These are phyloP conservation scores for Erythrobasidium yunnanense DNA, from an alignment of 768 basidiomycete genomes.

Conservation along the genomic window DNA sequence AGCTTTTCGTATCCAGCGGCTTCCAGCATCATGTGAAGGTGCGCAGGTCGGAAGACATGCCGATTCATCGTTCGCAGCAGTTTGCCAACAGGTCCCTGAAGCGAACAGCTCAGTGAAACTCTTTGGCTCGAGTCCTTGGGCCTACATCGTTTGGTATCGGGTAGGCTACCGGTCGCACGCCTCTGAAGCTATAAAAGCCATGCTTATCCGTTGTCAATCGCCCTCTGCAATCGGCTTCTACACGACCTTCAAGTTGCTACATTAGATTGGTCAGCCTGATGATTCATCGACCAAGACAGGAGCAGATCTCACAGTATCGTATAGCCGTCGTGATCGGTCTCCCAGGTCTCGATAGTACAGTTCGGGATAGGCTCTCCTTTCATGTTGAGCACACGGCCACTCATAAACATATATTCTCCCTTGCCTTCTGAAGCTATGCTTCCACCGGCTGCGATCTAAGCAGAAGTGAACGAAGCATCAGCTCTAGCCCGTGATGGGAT, in stretches of 20 bases:
- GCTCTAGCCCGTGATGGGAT: not conserved
- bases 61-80: slow-evolving; percentile 51
- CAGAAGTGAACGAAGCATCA: no score
- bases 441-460: slow-evolving; percentile 48
- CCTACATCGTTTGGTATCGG: slow-evolving; percentile 33
- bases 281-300: not conserved
- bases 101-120: not conserved
- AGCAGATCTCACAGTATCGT: slow-evolving; percentile 31
- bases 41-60: slow-evolving; percentile 68
- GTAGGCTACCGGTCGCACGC: slow-evolving; percentile 32
- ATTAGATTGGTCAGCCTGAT: not conserved
- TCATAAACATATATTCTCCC: slow-evolving; percentile 67
- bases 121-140: not conserved
- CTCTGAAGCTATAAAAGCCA: slow-evolving; percentile 35
- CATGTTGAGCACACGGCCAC: not conserved
- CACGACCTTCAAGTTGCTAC: slow-evolving; percentile 30
- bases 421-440: slow-evolving; percentile 78
- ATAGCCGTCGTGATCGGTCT: slow-evolving; percentile 45
- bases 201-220: slow-evolving; percentile 29
- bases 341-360: slow-evolving; percentile 44
- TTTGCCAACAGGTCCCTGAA: slow-evolving; percentile 58
- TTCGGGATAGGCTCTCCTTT: slow-evolving; percentile 33
- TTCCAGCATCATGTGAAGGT: slow-evolving; percentile 53
- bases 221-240: slow-evolving; percentile 33
- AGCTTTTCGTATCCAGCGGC: slow-evolving; percentile 64